A percentile compares a stretch with the other conserved stretches of the same genome.
These are phyloP conservation scores for Spatholobus suberectus DNA, from an alignment of 306 rosid genomes.

Conservation along the genomic window DNA sequence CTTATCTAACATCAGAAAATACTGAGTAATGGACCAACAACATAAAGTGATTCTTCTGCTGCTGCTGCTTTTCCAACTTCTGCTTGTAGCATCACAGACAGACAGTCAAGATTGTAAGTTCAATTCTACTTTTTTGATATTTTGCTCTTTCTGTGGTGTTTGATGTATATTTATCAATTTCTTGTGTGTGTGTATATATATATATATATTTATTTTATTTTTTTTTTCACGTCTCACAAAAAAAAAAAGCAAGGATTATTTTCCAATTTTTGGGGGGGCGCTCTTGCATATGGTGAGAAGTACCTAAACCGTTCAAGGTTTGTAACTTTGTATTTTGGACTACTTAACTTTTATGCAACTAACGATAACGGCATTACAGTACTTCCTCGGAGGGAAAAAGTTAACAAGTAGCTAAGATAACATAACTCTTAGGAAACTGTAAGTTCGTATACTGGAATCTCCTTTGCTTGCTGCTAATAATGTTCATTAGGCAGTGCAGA, in stretches of 20 bases:
- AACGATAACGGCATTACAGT: background rate
- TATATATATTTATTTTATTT: too few relatives aligned
- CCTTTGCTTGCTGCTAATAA: conserved; percentile 21
- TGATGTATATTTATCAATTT: conserved; percentile 16
- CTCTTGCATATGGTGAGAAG: background rate
- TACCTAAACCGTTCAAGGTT: background rate
- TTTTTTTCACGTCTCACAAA: too few relatives aligned
- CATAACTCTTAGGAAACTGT: too few relatives aligned
- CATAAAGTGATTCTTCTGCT: conserved; percentile 47
- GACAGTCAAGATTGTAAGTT: conserved; percentile 51
- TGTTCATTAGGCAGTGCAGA: background rate
- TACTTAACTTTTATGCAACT: background rate
- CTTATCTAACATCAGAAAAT: too few relatives aligned
- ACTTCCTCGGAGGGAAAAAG: too few relatives aligned
- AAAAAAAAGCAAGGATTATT: conserved; percentile 13
- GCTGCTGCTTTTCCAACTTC: conserved; percentile 47
- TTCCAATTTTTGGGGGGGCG: background rate
- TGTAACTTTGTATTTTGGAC: background rate
- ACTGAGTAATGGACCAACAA: conserved; percentile 48
- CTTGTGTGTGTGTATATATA: too few relatives aligned
- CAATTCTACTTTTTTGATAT: conserved; percentile 14
- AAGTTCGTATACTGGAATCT: background rate
- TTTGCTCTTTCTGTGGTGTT: conserved; percentile 9
- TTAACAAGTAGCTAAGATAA: too few relatives aligned
- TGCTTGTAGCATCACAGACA: conserved; percentile 50